A percentile compares a stretch with the other conserved stretches of the same genome.
Conservation (phyloP, 176 grass and related monocot species). For the Canna indica region DNA sequence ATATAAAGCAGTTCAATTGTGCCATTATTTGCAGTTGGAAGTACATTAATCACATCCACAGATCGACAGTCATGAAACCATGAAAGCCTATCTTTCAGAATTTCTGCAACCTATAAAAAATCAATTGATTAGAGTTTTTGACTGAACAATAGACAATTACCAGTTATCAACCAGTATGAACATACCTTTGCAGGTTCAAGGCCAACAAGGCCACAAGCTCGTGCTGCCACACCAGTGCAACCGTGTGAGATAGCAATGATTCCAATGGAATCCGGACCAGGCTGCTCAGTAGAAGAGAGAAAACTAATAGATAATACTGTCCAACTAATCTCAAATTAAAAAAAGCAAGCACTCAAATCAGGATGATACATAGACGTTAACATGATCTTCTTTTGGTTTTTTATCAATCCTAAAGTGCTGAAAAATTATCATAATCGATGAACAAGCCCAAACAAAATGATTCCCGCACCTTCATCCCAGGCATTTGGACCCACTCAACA, state of each 20-base stretch:
- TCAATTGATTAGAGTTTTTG: not conserved
- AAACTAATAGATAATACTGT: not conserved
- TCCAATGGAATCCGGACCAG: slow-evolving; percentile 99
- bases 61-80: slow-evolving; percentile 80
- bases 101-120: slow-evolving; percentile 65
- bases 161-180: slow-evolving; percentile 2
- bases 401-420: too few relatives aligned
- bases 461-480: slow-evolving; percentile 68
- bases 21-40: slow-evolving; percentile 61
- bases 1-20: slow-evolving; percentile 90
- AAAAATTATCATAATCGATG: not conserved
- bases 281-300: slow-evolving; percentile 22
- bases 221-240: slow-evolving; percentile 73
- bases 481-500: slow-evolving; percentile 81
- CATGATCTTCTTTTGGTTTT: not conserved
- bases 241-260: slow-evolving; percentile 97
- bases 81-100: slow-evolving; percentile 71
- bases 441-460: not conserved
- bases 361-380: not conserved
- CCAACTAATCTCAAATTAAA: not conserved
- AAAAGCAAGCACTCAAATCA: not conserved
- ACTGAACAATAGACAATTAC: not conserved
- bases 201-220: slow-evolving; percentile 88
- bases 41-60: slow-evolving; percentile 61
- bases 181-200: slow-evolving; percentile 85